These are phyloP conservation scores for Rhizophlyctis rosea DNA, from an alignment of 192 early-diverging fungal genomes.

Conservation along the genomic window DNA sequence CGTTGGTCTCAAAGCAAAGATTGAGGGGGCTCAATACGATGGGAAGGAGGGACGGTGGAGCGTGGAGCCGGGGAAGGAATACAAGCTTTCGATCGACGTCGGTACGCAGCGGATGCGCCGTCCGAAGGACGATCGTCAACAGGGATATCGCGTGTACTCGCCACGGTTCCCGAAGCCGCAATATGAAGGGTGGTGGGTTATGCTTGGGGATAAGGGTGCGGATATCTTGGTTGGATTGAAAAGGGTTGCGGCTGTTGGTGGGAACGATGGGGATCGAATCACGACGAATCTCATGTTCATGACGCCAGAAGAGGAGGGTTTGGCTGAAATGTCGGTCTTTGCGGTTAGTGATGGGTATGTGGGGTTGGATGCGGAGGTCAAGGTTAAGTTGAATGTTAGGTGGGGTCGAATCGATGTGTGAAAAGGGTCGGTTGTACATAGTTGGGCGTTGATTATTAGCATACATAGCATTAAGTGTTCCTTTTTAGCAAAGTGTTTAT, in stretches of 20 bases:
- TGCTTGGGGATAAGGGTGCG: conserved; percentile 63
- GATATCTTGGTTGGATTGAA: conserved; percentile 79
- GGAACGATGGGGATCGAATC: conserved; percentile 15
- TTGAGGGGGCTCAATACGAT: conserved; percentile 23
- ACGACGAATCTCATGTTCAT: conserved; percentile 54
- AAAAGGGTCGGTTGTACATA: background rate
- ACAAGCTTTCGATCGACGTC: conserved; percentile 35
- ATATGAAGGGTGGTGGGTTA: conserved; percentile 91
- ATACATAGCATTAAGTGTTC: too few relatives aligned
- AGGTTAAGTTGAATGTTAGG: conserved; percentile 12
- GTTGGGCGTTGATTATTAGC: too few relatives aligned
- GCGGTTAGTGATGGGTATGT: conserved; percentile 75
- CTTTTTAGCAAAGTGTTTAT: too few relatives aligned
- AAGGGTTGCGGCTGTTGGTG: conserved; percentile 64
- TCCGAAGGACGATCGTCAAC: background rate
- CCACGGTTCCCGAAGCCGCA: conserved; percentile 89
- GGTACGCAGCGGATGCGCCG: conserved; percentile 21
- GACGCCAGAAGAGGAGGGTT: conserved; percentile 59
- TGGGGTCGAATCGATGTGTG: background rate
- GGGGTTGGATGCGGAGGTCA: conserved; percentile 34
- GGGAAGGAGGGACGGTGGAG: conserved; percentile 38
- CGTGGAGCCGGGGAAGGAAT: conserved; percentile 38
- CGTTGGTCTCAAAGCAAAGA: conserved; percentile 19
- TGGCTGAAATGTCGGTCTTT: conserved; percentile 55
- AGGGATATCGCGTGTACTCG: conserved; percentile 60